These are phyloP conservation scores for Candida sojae DNA, from an alignment of 1,139 yeast species.

Conservation along the genomic window DNA sequence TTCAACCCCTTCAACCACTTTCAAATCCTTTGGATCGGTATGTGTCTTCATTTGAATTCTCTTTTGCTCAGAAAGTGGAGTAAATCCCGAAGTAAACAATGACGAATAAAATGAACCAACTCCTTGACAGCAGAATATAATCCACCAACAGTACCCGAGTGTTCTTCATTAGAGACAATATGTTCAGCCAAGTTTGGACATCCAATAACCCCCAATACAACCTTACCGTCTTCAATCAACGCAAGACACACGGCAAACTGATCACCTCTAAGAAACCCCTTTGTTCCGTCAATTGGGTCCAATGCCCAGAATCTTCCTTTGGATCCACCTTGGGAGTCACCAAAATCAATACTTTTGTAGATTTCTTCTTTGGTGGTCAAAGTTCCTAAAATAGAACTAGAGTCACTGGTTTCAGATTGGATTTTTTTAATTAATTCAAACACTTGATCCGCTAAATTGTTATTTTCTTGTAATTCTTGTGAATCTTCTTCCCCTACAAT, in stretches of 20 bases:
- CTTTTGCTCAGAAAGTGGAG: slow-evolving; percentile 40
- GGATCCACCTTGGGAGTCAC: slow-evolving; percentile 74
- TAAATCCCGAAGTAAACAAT: slow-evolving; percentile 33
- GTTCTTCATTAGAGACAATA: slow-evolving; percentile 39
- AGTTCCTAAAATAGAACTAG: slow-evolving; percentile 35
- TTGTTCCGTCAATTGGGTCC: slow-evolving; percentile 98
- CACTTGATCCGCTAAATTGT: slow-evolving; percentile 40
- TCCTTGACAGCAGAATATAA: slow-evolving; percentile 75
- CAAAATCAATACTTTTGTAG: slow-evolving; percentile 71
- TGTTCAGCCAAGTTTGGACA: slow-evolving; percentile 83
- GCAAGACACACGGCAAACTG: slow-evolving; percentile 97
- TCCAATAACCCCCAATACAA: slow-evolving; percentile 89
- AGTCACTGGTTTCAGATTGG: slow-evolving; percentile 34
- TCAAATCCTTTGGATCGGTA: slow-evolving; percentile 47
- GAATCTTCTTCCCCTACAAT: slow-evolving; percentile 97
- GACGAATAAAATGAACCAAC: slow-evolving; percentile 69
- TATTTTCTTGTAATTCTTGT: slow-evolving; percentile 53
- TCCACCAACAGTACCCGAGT: slow-evolving; percentile 56
- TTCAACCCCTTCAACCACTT: slow-evolving; percentile 96
- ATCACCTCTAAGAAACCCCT: slow-evolving; percentile 93
- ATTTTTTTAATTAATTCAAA: slow-evolving; percentile 49
- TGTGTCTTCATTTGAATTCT: slow-evolving; percentile 46
- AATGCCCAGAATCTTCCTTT: slow-evolving; percentile 92
- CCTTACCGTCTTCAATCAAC: slow-evolving; percentile 79
- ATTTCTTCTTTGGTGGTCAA: slow-evolving; percentile 51